Evolutionary conservation across 2,329 filamentous ascomycete genomes (phyloP).

Genomic region (Aspergillus fijiensis): DNA sequence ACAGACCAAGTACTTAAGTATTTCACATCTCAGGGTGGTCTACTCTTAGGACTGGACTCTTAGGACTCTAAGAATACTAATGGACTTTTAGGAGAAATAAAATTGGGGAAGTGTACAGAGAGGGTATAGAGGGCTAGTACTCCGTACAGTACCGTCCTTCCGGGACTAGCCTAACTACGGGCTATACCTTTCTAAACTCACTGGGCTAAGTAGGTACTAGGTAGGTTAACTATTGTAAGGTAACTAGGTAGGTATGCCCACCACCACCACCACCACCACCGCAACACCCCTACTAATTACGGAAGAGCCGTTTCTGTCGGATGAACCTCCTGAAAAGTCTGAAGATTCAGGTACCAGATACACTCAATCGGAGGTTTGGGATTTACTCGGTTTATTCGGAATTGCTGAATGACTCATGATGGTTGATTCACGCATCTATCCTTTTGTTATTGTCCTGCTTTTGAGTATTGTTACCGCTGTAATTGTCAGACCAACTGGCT

Average conservation of each 20-base stretch:
- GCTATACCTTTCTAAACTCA: too few species aligned
- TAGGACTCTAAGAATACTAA: background rate
- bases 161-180: background rate
- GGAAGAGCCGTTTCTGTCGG: background rate
- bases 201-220: too few species aligned
- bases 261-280: background rate
- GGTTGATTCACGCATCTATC: background rate
- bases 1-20: conserved; percentile 9
- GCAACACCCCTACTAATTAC: background rate
- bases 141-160: conserved; percentile 3
- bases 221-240: too few species aligned
- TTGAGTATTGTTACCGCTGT: too few species aligned
- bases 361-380: background rate
- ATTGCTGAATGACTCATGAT: background rate
- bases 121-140: background rate
- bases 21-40: background rate
- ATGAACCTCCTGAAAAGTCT: background rate
- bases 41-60: background rate
- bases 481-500: background rate
- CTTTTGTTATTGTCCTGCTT: background rate
- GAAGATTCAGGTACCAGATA: background rate
- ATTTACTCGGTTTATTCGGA: background rate
- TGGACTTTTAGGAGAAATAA: background rate
- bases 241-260: too few species aligned
- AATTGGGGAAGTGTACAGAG: background rate